Evolutionary conservation across 371 early-diverging fungal genomes (phyloP).

Genomic region (Choanephora cucurbitarum): DNA sequence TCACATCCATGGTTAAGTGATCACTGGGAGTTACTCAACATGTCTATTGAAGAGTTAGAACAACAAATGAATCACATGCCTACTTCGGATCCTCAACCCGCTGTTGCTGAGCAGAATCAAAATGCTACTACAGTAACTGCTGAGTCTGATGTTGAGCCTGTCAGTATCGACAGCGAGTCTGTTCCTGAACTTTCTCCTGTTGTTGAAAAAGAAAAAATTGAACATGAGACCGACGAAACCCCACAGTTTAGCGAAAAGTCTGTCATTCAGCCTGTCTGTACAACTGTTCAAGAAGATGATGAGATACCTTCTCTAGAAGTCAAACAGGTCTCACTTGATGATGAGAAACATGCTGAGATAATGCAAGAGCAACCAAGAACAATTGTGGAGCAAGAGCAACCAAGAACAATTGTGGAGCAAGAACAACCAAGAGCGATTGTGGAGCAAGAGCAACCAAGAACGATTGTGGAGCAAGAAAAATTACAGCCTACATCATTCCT

Average conservation of each 20-base stretch:
- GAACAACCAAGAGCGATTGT: neutral
- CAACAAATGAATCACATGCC: slow-evolving; percentile 15
- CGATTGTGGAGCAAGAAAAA: neutral
- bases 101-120: slow-evolving; percentile 8
- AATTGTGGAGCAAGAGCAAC: neutral
- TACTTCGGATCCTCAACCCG: slow-evolving; percentile 13
- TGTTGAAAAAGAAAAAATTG: neutral
- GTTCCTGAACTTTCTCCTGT: neutral
- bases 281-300: slow-evolving; percentile 2
- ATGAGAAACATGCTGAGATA: neutral
- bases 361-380: slow-evolving; percentile 2
- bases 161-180: too few relatives aligned
- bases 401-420: neutral
- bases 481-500: slow-evolving; percentile 26
- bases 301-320: slow-evolving; percentile 4
- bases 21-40: slow-evolving; percentile 17
- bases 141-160: too few relatives aligned
- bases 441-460: slow-evolving; percentile 1
- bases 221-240: neutral
- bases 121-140: neutral
- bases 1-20: slow-evolving; percentile 46
- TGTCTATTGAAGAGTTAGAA: slow-evolving; percentile 23
- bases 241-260: too few relatives aligned
- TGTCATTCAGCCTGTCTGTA: neutral
- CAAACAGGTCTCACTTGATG: neutral